Evolutionary conservation across 257 asterid genomes (phyloP), one percentile per base, ranked within the genome.

Genomic region (Leptodermis oblonga): DNA sequence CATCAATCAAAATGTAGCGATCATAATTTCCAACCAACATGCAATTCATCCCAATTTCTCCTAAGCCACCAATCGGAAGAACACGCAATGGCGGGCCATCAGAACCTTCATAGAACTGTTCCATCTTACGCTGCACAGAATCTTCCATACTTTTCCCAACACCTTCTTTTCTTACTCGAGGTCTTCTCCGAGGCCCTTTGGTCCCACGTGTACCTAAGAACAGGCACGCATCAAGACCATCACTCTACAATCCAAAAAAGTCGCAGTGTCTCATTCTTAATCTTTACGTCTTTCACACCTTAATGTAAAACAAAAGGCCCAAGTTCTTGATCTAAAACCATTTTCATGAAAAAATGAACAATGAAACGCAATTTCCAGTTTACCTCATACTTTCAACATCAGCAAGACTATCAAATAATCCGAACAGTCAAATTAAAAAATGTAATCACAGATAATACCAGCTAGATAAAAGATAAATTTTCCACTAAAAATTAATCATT

Each of bases 21-120:
- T 94, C 97, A 78, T 85, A 87, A 81, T 91, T 89, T 60, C 99
- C 99, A 37, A 94, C 88, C 18, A 94, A 92, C 99, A 94, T 94
- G 87, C 99, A 94, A 72, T 94, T 94, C 99, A 94, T 94, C 84
- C 99, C 99, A 42, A 94, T 94, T 85, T 94, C 97, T 77, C 97
- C 97, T 62, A 94, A 81, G 70, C 99, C 99, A 42, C 99, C 99
- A 83, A 94, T 91, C 52, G 99, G 99, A 46, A 94, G 87, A 79
- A 94, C 61, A 33, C 99, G 94, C 68, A 91, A 74, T 67, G 97
- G 99, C 0, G 99, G 99, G 46, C 99, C 99, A 68, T 85, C 87
- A 58, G 97, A 70, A 54, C 99, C 99, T 94, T 94, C 99, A 65
- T 91, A 89, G 74, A 94, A 91, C 77, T 87, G 95, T 74, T 91